Evolutionary conservation across 1,139 yeast genomes (phyloP).

Genomic region (Citeromyces hawaiiensis): DNA sequence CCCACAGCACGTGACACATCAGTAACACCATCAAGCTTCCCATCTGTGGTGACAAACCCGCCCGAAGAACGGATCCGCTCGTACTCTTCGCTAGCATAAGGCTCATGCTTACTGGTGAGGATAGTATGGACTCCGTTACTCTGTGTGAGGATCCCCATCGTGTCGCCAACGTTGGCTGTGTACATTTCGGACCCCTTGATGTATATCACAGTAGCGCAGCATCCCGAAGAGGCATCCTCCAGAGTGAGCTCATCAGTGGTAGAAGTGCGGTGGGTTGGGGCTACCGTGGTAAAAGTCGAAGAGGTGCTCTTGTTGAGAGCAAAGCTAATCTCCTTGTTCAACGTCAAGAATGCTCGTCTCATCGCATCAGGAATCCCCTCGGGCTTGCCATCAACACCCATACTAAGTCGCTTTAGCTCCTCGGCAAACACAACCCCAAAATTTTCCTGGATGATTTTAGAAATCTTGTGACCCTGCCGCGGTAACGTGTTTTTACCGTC

Average conservation of each 20-base stretch:
- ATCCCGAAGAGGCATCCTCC: conserved; percentile 74
- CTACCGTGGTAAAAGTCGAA: conserved; percentile 17
- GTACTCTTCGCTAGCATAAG: conserved; percentile 68
- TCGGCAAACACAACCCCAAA: conserved; percentile 50
- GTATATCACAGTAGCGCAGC: conserved; percentile 73
- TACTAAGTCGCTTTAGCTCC: conserved; percentile 37
- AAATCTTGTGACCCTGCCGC: conserved; percentile 52
- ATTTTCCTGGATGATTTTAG: conserved; percentile 62
- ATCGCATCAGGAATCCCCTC: conserved; percentile 38
- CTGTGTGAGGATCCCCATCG: conserved; percentile 67
- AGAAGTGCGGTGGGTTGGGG: conserved; percentile 19
- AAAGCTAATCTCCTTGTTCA: conserved; percentile 71
- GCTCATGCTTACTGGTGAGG: conserved; percentile 73
- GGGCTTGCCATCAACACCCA: conserved; percentile 18
- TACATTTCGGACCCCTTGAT: conserved; percentile 58
- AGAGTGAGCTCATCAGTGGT: conserved; percentile 23
- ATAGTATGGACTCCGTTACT: conserved; percentile 69
- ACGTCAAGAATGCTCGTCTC: conserved; percentile 63
- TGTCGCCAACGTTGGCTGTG: conserved; percentile 87
- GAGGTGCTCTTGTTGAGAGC: conserved; percentile 17
- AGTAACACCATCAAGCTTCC: conserved; percentile 71
- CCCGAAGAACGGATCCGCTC: conserved; percentile 86
- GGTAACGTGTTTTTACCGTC: conserved; percentile 62
- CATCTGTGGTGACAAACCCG: conserved; percentile 79
- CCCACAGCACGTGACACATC: conserved; percentile 90